Evolutionary conservation across 2,329 filamentous ascomycete species (phyloP).

Genomic region (Microdochium trichocladiopsis): DNA sequence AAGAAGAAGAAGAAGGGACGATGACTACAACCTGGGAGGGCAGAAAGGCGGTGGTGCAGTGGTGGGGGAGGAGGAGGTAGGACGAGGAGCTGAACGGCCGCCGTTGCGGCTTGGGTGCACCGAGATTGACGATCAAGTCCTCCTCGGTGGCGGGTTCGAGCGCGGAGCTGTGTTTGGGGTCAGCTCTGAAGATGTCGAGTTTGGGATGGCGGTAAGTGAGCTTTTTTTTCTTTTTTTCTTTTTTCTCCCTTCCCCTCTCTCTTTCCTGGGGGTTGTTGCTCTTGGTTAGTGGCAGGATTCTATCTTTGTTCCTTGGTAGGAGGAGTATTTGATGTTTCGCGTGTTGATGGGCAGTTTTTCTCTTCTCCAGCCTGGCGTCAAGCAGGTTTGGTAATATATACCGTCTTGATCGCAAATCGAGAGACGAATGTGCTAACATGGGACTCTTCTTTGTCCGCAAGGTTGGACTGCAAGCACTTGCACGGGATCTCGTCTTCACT

Average conservation of each 20-base stretch:
- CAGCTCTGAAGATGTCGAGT: conserved; percentile 43
- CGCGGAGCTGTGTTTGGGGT: conserved; percentile 45
- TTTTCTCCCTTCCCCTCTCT: background rate
- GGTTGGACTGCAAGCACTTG: conserved; percentile 41
- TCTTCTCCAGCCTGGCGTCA: too few species aligned
- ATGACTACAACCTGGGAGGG: conserved; percentile 13
- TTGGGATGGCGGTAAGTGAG: conserved; percentile 36
- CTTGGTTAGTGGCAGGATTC: too few species aligned
- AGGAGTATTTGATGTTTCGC: too few species aligned
- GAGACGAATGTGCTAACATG: background rate
- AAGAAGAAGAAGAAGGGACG: conserved; percentile 4
- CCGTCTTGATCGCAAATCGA: too few species aligned
- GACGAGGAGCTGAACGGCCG: background rate
- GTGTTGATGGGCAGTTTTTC: background rate
- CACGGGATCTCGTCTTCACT: conserved; percentile 26
- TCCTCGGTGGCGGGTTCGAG: conserved; percentile 37
- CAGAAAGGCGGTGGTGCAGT: too few species aligned
- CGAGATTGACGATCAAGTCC: conserved; percentile 39
- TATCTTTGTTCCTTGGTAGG: too few species aligned
- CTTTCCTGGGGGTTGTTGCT: background rate
- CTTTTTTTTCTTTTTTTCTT: conserved; percentile 4
- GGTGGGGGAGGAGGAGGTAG: background rate
- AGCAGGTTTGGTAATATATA: too few species aligned
- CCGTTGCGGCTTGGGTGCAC: conserved; percentile 32
- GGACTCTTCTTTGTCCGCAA: conserved; percentile 2